phyloP scores from a whole-genome alignment of 257 asterid genomes.

The Nicotiana tomentosiformis region DNA sequence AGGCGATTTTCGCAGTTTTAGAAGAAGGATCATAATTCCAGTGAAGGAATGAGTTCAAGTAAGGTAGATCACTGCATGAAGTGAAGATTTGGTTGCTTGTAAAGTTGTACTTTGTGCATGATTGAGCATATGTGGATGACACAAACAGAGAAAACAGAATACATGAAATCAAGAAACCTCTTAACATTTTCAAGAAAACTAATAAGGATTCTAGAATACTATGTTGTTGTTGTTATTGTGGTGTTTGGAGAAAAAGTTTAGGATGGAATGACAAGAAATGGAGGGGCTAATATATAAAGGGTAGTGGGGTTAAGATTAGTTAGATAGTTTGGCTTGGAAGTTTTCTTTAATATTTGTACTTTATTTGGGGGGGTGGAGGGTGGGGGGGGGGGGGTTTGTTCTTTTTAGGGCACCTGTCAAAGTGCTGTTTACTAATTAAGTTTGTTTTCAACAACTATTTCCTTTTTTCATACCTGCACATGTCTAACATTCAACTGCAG shows the following conservation, averaged over 20 bases:
- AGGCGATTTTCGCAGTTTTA: conserved; percentile 49
- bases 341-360: neutral
- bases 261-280: neutral
- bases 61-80: conserved; percentile 64
- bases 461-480: conserved; percentile 22
- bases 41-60: conserved; percentile 70
- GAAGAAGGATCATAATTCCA: conserved; percentile 57
- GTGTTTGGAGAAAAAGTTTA: conserved; percentile 3
- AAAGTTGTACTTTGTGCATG: conserved; percentile 56
- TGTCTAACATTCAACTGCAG: conserved; percentile 51
- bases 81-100: conserved; percentile 48
- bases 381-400: neutral
- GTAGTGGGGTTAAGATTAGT: conserved; percentile 52
- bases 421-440: conserved; percentile 11
- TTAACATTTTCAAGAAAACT: conserved; percentile 13
- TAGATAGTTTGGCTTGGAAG: conserved; percentile 55
- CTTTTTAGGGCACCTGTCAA: conserved; percentile 26
- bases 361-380: neutral
- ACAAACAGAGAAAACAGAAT: conserved; percentile 24
- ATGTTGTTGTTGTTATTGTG: neutral
- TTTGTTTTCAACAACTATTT: conserved; percentile 29
- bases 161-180: conserved; percentile 14
- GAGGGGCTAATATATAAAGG: conserved; percentile 2
- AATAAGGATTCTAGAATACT: neutral
- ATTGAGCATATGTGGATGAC: conserved; percentile 42